Percentiles rank a stretch among this genome's conserved stretches.
Conservation (phyloP, 2,329 filamentous ascomycete species). For the Talaromyces sp. region DNA sequence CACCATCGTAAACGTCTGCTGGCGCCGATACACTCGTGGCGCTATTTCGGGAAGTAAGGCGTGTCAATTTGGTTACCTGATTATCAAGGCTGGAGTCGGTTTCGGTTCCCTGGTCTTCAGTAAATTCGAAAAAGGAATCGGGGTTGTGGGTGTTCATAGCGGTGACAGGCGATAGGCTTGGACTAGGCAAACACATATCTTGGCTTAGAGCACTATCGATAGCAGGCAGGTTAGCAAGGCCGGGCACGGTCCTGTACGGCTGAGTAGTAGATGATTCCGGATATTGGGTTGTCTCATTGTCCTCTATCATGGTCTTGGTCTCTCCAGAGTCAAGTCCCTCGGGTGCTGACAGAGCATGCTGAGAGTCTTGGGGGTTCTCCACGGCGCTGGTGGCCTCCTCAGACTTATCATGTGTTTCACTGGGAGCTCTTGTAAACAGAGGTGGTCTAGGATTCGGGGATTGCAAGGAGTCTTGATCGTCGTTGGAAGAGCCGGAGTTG, state of each 20-base stretch:
- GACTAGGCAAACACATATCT: conserved; percentile 90
- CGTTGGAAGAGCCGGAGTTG: conserved; percentile 22
- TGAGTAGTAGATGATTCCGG: conserved; percentile 16
- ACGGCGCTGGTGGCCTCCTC: conserved; percentile 15
- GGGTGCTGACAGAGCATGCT: conserved; percentile 8
- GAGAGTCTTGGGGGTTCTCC: conserved; percentile 9
- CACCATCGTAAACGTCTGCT: conserved; percentile 11
- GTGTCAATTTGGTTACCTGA: conserved; percentile 23
- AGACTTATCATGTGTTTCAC: background rate
- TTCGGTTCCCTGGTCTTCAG: conserved; percentile 36
- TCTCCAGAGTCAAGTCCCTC: conserved; percentile 15
- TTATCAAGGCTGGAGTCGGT: conserved; percentile 42
- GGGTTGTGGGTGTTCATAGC: conserved; percentile 58
- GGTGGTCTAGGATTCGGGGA: conserved; percentile 12
- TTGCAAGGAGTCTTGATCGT: conserved; percentile 13
- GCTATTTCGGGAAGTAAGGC: conserved; percentile 18
- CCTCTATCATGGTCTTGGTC: conserved; percentile 14
- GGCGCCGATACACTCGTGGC: background rate
- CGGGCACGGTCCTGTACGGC: conserved; percentile 13
- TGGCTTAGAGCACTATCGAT: conserved; percentile 70
- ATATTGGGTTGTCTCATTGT: conserved; percentile 20
- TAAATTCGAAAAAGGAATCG: conserved; percentile 40
- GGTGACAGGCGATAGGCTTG: conserved; percentile 84
- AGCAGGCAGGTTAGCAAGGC: conserved; percentile 36
- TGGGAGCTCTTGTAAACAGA: conserved; percentile 15